A percentile compares a stretch with the other conserved stretches of the same genome.
Conservation (phyloP, 495 filamentous ascomycete genomes). For the Xanthoparmelia taractica region DNA sequence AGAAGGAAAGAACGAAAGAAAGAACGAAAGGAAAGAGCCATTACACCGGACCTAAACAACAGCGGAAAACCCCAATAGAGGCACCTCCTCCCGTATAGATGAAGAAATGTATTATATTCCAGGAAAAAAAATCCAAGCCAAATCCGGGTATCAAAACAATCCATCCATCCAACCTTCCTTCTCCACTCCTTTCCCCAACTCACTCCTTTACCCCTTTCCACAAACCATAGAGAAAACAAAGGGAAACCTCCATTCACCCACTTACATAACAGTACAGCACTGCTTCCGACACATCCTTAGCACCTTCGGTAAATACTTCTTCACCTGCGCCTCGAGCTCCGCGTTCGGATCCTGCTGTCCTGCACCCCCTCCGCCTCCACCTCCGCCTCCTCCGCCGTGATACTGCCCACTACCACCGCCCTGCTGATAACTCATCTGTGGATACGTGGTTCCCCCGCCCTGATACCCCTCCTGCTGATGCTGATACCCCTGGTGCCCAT, state of each 20-base stretch:
- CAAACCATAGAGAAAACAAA: too few relatives aligned
- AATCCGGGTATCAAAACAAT: too few relatives aligned
- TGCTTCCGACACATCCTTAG: slow-evolving; percentile 58
- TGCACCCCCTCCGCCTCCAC: background rate
- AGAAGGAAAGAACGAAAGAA: too few relatives aligned
- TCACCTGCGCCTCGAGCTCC: slow-evolving; percentile 55
- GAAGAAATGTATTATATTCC: too few relatives aligned
- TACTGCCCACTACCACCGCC: slow-evolving; percentile 31
- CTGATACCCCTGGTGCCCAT: slow-evolving; percentile 24
- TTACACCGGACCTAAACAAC: too few relatives aligned
- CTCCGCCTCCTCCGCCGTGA: slow-evolving; percentile 15
- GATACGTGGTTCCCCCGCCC: slow-evolving; percentile 14
- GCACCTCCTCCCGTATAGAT: too few relatives aligned
- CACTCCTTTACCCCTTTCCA: too few relatives aligned
- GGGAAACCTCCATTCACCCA: too few relatives aligned
- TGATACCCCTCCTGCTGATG: slow-evolving; percentile 22
- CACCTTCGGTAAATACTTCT: slow-evolving; percentile 51
- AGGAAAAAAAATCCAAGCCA: too few relatives aligned
- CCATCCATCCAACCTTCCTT: too few relatives aligned
- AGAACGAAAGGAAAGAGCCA: too few relatives aligned
- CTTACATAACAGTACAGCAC: slow-evolving; percentile 74
- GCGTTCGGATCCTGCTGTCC: slow-evolving; percentile 46
- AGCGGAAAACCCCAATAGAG: too few relatives aligned
- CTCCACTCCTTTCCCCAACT: background rate
- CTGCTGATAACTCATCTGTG: slow-evolving; percentile 25